Evolutionary conservation across 2,329 filamentous ascomycete genomes (phyloP), one percentile per base, ranked within the genome.

Genomic region (Conoideocrella luteorostrata): DNA sequence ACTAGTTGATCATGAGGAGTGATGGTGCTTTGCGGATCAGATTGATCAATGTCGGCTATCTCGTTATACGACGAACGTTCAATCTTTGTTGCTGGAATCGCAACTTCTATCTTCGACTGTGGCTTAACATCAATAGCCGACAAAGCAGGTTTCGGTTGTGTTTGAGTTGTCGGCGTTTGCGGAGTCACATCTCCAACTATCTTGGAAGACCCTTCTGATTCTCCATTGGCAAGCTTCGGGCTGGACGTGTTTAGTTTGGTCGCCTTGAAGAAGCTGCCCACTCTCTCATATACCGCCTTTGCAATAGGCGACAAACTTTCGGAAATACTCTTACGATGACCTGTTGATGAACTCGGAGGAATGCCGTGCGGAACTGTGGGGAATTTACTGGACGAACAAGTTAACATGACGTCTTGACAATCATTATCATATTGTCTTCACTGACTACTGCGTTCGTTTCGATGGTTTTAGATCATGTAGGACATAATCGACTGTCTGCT

Each of bases 401-500:
- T n/a, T n/a, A n/a, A n/a, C n/a, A n/a, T n/a, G n/a, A n/a, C n/a
- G n/a, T n/a, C n/a, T n/a, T n/a, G n/a, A n/a, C n/a, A n/a, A n/a
- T n/a, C n/a, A n/a, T n/a, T n/a, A 26, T 7, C 22, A 5, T 21
- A 22, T 20, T 9, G 18, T 12, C 11, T 28, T 29, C 41, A 56
- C 71, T 60, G 66, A 86, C 84, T 78, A 87, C 55, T 84, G 69
- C 9, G 84, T 83, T 50, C 86, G 69, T 48, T 82, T 81, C n/a
- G 82, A 77, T 2, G 81, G 76, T 56, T 82, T 80, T 44, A 96
- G 64, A 32, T 95, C 75, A 50, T 82, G 80, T 45, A 87, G 78
- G 23, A 96, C 71, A 60, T 91, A 82, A 53, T 84, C 76, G 36
- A 90, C 72, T 10, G 82, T 84, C 53, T 83, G 80, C 53, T 86